Percentiles rank a stretch among this genome's conserved stretches.
Conservation (phyloP, 2,329 filamentous ascomycete genomes). For the Arthroderma uncinatum region DNA sequence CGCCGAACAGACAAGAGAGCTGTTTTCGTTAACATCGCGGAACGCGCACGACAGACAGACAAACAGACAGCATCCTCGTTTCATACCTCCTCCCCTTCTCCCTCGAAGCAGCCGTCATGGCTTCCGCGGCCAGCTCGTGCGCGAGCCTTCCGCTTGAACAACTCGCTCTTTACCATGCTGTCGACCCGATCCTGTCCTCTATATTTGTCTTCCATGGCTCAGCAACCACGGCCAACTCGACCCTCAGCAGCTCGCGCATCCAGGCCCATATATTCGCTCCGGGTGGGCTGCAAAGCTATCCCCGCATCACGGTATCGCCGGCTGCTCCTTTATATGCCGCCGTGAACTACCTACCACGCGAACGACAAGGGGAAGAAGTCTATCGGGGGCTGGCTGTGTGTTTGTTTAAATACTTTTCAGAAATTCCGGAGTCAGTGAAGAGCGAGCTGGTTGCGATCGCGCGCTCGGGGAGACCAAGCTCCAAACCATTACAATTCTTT, state of each 20-base stretch:
- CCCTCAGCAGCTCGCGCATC: slow-evolving; percentile 79
- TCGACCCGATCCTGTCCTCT: slow-evolving; percentile 67
- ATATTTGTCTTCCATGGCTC: slow-evolving; percentile 87
- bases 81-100: neutral
- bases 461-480: slow-evolving; percentile 46
- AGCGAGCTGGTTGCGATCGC: slow-evolving; percentile 50
- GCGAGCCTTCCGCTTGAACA: slow-evolving; percentile 64
- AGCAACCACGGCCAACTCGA: slow-evolving; percentile 78
- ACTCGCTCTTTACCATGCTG: slow-evolving; percentile 78
- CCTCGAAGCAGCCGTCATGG: slow-evolving; percentile 48
- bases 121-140: slow-evolving; percentile 67
- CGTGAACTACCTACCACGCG: slow-evolving; percentile 78
- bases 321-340: slow-evolving; percentile 84
- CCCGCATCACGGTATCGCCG: slow-evolving; percentile 83
- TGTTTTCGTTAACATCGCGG: neutral
- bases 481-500: slow-evolving; percentile 61
- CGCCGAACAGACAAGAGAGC: neutral
- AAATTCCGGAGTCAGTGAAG: slow-evolving; percentile 69
- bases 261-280: slow-evolving; percentile 87
- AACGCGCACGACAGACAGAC: neutral
- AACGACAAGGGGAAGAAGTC: slow-evolving; percentile 90
- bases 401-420: slow-evolving; percentile 85
- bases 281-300: slow-evolving; percentile 79
- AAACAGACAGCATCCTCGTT: neutral
- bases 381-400: slow-evolving; percentile 86